These are phyloP conservation scores for Areca catechu DNA, from an alignment of 176 grass and related monocot species.

Conservation along the genomic window DNA sequence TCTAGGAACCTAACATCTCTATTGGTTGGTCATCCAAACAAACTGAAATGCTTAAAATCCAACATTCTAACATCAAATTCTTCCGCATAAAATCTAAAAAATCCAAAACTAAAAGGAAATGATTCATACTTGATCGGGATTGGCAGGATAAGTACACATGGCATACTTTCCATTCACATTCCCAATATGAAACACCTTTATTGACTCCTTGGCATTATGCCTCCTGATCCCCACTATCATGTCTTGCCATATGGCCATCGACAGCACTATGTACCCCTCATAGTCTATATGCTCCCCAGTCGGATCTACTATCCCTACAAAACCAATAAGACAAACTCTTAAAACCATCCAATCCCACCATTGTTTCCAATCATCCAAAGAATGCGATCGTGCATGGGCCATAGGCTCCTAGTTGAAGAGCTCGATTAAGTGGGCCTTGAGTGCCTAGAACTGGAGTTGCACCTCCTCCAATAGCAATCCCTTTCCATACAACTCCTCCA, in stretches of 20 bases:
- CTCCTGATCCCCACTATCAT: conserved; percentile 77
- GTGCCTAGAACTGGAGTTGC: no score
- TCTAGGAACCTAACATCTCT: no score
- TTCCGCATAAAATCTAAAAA: no score
- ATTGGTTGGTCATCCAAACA: no score
- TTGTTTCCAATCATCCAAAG: not conserved
- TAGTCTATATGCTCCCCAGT: conserved; percentile 98
- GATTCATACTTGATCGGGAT: conserved; percentile 54
- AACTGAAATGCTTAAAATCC: no score
- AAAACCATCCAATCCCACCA: not conserved
- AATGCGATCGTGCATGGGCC: no score
- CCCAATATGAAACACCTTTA: conserved; percentile 48
- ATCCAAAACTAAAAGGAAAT: not conserved
- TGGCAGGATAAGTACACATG: conserved; percentile 66
- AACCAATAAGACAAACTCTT: not conserved
- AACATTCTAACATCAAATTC: no score
- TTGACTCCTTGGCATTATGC: conserved; percentile 18
- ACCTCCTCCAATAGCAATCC: no score
- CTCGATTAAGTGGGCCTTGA: no score
- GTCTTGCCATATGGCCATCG: conserved; percentile 97
- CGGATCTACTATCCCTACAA: conserved; percentile 77
- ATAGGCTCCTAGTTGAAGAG: no score
- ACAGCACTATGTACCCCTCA: conserved; percentile 90
- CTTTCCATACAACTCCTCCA: no score
- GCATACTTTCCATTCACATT: conserved; percentile 82